Base-by-base conservation (phyloP, 2,329 filamentous ascomycete species). In the Colletotrichum magnum region DNA sequence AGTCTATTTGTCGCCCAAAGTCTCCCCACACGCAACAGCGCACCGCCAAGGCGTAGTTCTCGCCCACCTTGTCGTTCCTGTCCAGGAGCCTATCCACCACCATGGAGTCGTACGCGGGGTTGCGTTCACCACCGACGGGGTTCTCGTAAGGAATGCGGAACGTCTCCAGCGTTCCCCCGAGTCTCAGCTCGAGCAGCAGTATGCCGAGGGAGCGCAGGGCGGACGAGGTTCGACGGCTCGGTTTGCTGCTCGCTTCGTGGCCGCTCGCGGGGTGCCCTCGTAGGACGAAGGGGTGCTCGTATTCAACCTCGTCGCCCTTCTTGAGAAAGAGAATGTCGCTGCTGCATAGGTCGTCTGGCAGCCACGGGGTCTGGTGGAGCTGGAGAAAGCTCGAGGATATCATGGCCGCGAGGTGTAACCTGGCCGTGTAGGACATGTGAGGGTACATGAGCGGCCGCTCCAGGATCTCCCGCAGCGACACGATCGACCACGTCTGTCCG, bases 311-410 rank as follows among this genome's bases (percentile, higher is more conserved):
- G 18, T 3, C 43, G 45, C 18, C 47, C 15, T 48, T 58, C n/a
- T 58, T 53, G 10, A 74, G 52, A 4, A 77, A 53, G 2, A 69
- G 72, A 0, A 76, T 61, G 9, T 63, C 28, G 4, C 10, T 32
- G 3, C 51, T 67, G 9, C 58, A 51, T 1, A 67, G 12, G 0
- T 72, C 54, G 5, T 56, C 43, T 2, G 73, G 66, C 4, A 76
- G 69, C 74, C 76, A 77, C 2, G 64, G 61, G 0, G 73, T 76
- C 6, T 72, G 65, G 39, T 75, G 58, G 13, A 77, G 68, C 18
- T 75, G 72, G 5, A 75, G 58, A 13, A 77, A 61, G 65, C 73
- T 73, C 0, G 73, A 73, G 6, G 74, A 70, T 1, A 74, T 60
- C 2, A 62, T 63, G 6, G 61, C 59, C 1, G 73, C 69, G 16